Evolutionary conservation across 208 protist species (phyloP).

Genomic region (Leishmania arabica): DNA sequence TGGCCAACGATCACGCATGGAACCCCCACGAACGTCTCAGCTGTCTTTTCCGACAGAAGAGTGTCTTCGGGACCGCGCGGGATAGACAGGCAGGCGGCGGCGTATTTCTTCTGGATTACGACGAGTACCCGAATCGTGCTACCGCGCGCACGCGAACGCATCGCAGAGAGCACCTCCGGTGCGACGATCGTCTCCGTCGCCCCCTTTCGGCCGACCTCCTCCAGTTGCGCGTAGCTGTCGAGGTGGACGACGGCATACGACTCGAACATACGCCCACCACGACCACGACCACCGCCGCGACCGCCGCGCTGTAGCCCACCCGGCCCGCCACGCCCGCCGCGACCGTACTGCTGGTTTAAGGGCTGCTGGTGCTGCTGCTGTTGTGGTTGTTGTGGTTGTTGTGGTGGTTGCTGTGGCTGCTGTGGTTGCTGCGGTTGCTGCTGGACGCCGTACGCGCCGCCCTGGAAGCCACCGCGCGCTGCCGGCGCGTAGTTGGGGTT

Average conservation of each 20-base stretch:
- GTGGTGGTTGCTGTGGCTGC: slow-evolving; percentile 12
- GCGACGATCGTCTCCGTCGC: slow-evolving; percentile 51
- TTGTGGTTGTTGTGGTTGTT: neutral
- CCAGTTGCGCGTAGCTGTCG: slow-evolving; percentile 67
- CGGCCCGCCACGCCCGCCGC: slow-evolving; percentile 26
- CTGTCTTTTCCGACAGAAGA: slow-evolving; percentile 61
- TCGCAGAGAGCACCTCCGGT: slow-evolving; percentile 31
- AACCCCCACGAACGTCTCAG: slow-evolving; percentile 63
- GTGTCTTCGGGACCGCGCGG: slow-evolving; percentile 63
- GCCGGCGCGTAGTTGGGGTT: slow-evolving; percentile 7
- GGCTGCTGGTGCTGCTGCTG: slow-evolving; percentile 13
- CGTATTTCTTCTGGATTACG: slow-evolving; percentile 62
- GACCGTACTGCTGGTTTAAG: slow-evolving; percentile 17
- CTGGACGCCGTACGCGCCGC: slow-evolving; percentile 23
- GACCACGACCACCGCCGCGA: slow-evolving; percentile 30
- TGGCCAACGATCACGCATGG: slow-evolving; percentile 58
- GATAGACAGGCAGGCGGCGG: slow-evolving; percentile 66
- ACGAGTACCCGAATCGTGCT: slow-evolving; percentile 52
- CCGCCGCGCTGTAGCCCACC: slow-evolving; percentile 22
- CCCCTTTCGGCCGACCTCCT: slow-evolving; percentile 63
- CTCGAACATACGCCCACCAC: slow-evolving; percentile 28
- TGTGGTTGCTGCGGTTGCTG: neutral
- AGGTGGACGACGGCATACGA: slow-evolving; percentile 68
- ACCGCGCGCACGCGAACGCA: slow-evolving; percentile 37
- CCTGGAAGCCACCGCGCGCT: slow-evolving; percentile 23